These are phyloP conservation scores for Ophiorrhiza pumila DNA, from an alignment of 257 asterid genomes.

Conservation along the genomic window DNA sequence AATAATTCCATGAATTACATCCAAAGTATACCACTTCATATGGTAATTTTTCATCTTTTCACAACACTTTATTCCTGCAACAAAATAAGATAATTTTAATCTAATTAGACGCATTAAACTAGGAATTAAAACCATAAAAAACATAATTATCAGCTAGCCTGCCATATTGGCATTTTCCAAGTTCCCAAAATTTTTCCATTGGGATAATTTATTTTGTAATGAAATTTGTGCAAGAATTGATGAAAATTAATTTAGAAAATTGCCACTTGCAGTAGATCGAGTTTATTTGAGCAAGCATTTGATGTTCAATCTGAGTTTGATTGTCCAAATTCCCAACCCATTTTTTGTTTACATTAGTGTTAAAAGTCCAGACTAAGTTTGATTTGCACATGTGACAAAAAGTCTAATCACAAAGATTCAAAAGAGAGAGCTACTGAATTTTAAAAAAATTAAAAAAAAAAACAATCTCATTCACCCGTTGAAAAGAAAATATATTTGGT, in stretches of 20 bases:
- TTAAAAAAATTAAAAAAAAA: not conserved
- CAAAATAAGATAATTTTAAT: too few species aligned
- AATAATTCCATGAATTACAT: too few species aligned
- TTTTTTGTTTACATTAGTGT: not conserved
- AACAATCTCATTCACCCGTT: not conserved
- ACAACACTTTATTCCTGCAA: too few species aligned
- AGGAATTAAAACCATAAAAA: too few species aligned
- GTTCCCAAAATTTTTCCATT: too few species aligned
- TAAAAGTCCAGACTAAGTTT: not conserved
- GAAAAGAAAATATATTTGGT: not conserved
- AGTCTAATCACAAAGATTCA: not conserved
- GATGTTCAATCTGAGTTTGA: not conserved
- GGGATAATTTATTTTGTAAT: too few species aligned
- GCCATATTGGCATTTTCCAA: too few species aligned
- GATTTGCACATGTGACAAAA: not conserved
- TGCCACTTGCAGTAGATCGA: constrained; percentile 6
- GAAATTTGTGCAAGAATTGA: too few species aligned
- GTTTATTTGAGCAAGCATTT: not conserved
- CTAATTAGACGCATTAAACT: too few species aligned
- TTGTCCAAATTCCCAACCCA: not conserved
- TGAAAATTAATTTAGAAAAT: not conserved
- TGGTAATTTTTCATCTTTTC: too few species aligned
- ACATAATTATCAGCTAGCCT: too few species aligned
- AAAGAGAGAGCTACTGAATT: not conserved
- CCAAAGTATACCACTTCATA: too few species aligned